Percentiles rank a stretch among this genome's conserved stretches.
Conservation (phyloP, 352 stramenopile species). For the Phytophthora pluvialis region DNA sequence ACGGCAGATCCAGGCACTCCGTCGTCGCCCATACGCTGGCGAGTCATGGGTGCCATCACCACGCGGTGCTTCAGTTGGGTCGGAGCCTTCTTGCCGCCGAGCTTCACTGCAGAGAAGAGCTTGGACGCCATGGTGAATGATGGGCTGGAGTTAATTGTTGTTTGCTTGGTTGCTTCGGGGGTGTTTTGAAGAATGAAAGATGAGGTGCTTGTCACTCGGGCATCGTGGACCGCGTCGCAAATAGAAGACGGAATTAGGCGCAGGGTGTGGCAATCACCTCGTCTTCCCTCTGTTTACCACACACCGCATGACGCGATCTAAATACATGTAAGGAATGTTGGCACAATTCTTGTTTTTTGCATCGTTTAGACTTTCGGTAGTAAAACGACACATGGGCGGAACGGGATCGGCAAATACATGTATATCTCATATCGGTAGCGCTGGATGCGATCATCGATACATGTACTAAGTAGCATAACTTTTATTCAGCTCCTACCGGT, state of each 20-base stretch:
- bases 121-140: constrained; percentile 31
- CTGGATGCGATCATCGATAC: too few relatives aligned
- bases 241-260: constrained; percentile 7
- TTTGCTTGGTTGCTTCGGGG: constrained; percentile 11
- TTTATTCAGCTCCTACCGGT: too few relatives aligned
- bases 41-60: constrained; percentile 76
- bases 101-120: constrained; percentile 57
- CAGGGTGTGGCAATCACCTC: constrained; percentile 20
- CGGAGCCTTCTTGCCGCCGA: constrained; percentile 44
- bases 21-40: constrained; percentile 40
- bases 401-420: too few relatives aligned
- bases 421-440: too few relatives aligned
- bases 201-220: neutral
- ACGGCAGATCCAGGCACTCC: constrained; percentile 44
- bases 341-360: too few relatives aligned
- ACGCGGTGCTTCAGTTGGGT: constrained; percentile 62
- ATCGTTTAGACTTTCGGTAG: too few relatives aligned
- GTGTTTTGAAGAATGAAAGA: constrained; percentile 31
- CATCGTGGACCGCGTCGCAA: neutral
- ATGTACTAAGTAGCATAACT: too few relatives aligned
- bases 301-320: constrained; percentile 7
- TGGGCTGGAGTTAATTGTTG: constrained; percentile 1
- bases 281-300: constrained; percentile 20
- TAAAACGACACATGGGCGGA: too few relatives aligned
- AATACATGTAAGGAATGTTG: constrained; percentile 2